A percentile compares a stretch with the other conserved stretches of the same genome.
Evolutionary conservation across 139 green algal species (phyloP).

Genomic region (Chlamydomonas sp.): DNA sequence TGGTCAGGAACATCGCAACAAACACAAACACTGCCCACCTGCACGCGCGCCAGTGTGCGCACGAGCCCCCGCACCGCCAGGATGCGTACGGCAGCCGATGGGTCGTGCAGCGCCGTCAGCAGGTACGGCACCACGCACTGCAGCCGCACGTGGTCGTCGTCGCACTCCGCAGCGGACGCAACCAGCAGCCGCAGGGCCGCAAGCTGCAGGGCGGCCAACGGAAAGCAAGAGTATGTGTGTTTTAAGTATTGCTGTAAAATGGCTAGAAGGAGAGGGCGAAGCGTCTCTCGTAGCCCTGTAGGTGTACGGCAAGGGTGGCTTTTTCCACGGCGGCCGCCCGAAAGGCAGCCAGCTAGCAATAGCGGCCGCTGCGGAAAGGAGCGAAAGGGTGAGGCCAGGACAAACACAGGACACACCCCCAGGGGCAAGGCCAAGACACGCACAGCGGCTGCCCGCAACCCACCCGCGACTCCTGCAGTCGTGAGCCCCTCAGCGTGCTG

Average conservation of each 20-base stretch:
- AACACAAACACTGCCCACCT: not conserved
- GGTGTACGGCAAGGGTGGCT: not conserved
- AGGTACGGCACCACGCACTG: constrained; percentile 88
- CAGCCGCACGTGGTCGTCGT: constrained; percentile 80
- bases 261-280: too few relatives aligned
- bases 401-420: not conserved
- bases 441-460: not conserved
- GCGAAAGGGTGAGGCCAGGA: too few relatives aligned
- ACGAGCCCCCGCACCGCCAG: constrained; percentile 67
- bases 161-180: constrained; percentile 55
- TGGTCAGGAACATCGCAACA: not conserved
- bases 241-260: not conserved
- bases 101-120: constrained; percentile 71
- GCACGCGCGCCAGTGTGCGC: constrained; percentile 8
- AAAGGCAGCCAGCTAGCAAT: too few relatives aligned
- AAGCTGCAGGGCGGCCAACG: constrained; percentile 25
- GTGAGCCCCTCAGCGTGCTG: constrained; percentile 76
- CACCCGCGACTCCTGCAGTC: constrained; percentile 71
- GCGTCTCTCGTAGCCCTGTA: not conserved
- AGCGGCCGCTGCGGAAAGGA: too few relatives aligned
- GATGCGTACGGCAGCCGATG: constrained; percentile 52
- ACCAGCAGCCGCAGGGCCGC: constrained; percentile 74
- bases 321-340: too few relatives aligned
- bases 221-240: not conserved
- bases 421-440: not conserved